A percentile compares a stretch with the other conserved stretches of the same genome.
These are phyloP conservation scores for Cyberlindnera maritima DNA, from an alignment of 805 yeast species.

Conservation along the genomic window DNA sequence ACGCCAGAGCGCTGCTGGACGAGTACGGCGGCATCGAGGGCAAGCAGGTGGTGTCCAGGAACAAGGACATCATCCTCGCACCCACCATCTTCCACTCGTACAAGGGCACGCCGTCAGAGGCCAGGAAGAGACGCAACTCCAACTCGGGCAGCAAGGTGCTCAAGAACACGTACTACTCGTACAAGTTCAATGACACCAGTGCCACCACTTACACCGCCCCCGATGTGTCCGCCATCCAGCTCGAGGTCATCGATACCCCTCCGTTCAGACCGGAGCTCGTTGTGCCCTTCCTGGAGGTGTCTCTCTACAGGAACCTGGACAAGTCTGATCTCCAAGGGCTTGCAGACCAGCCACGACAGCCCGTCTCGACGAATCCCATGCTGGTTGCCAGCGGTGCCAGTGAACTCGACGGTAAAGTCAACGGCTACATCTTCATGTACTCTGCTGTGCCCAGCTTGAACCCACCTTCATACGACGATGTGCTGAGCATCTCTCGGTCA, in stretches of 20 bases:
- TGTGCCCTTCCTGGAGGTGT: conserved; percentile 75
- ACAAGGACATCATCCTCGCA: conserved; percentile 32
- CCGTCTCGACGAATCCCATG: conserved; percentile 63
- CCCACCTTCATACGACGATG: conserved; percentile 55
- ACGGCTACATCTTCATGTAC: conserved; percentile 70
- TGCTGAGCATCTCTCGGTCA: conserved; percentile 15
- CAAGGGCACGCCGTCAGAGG: conserved; percentile 8
- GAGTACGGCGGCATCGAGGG: conserved; percentile 43
- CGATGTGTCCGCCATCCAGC: conserved; percentile 52
- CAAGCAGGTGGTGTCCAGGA: conserved; percentile 32
- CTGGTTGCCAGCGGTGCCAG: conserved; percentile 78
- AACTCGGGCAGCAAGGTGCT: conserved; percentile 14
- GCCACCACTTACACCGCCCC: conserved; percentile 42
- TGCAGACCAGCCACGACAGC: conserved; percentile 59
- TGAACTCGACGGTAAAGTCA: conserved; percentile 71
- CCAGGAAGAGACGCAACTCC: conserved; percentile 15
- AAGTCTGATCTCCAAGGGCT: conserved; percentile 57
- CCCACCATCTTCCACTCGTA: conserved; percentile 38
- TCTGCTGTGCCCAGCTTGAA: conserved; percentile 60
- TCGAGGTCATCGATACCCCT: conserved; percentile 75
- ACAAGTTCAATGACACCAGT: conserved; percentile 14
- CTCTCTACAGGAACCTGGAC: conserved; percentile 60
- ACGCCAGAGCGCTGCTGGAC: conserved; percentile 45
- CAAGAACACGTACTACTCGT: conserved; percentile 21
- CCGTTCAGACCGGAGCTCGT: conserved; percentile 62